Percentiles rank a stretch among this genome's conserved stretches.
Conservation (phyloP, 208 protist species). For the Leishmania martiniquensis region DNA sequence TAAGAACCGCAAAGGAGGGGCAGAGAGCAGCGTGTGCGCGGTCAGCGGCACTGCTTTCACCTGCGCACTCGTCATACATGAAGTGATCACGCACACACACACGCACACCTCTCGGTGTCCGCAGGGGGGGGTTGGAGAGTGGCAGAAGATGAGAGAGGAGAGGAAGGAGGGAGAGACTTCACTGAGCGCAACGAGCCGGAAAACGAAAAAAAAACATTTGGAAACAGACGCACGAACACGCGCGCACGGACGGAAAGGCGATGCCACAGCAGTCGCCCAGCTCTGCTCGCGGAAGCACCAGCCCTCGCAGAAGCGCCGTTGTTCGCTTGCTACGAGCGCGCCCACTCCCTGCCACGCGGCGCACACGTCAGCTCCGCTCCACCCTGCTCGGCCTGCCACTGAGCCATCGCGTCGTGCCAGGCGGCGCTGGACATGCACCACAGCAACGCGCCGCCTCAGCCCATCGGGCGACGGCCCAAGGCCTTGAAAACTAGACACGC, state of each 20-base stretch:
- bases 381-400: not conserved
- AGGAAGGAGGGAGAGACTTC: too few relatives aligned
- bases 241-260: not conserved
- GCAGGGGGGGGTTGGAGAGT: too few relatives aligned
- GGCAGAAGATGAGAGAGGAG: too few relatives aligned
- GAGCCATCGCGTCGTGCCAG: not conserved
- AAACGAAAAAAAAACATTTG: not conserved
- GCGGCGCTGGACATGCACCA: not conserved
- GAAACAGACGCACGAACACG: not conserved
- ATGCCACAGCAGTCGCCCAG: not conserved
- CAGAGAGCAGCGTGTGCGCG: too few relatives aligned
- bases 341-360: not conserved
- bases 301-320: not conserved
- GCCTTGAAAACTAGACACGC: not conserved
- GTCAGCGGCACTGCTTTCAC: too few relatives aligned
- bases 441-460: not conserved
- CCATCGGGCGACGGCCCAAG: not conserved
- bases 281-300: not conserved
- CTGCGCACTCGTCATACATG: too few relatives aligned
- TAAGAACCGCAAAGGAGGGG: too few relatives aligned
- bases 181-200: too few relatives aligned
- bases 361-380: too few relatives aligned
- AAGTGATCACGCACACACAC: too few relatives aligned
- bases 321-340: not conserved
- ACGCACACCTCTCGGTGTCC: too few relatives aligned